Base-by-base conservation (phyloP, 2,329 filamentous ascomycete species). In the Cladophialophora bantiana region DNA sequence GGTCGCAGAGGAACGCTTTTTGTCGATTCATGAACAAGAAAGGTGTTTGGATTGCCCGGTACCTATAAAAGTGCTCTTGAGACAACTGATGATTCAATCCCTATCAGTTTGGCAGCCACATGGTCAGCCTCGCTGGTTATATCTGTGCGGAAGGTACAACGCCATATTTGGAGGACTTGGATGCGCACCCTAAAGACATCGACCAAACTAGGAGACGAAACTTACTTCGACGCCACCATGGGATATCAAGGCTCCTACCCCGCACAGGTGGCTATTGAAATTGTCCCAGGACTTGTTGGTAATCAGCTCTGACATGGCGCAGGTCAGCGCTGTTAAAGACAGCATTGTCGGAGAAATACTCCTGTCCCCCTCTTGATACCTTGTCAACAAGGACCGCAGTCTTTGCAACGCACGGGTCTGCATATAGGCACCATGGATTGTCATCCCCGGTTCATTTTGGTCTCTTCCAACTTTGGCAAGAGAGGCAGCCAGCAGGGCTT, bases 231-330 rank as follows among this genome's bases (percentile, higher is more conserved):
- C 42, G 6, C 65, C 64, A 7, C 64, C 53, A 35, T 68, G 60
- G 36, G 64, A 66, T 13, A 70, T 65, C 45, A 70, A 48, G 9
- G 66, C 66, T 4, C 68, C 68, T 2, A 69, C 66, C 3, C 68
- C 68, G 32, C 58, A 40, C 4, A 70, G 61, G 57, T 70, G 68
- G n/a, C 68, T 50, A 31, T 64, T 66, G 59, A 70, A 70, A 38
- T 66, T 70, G 55, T 55, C 62, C 68, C 68, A 70, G 1, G 65
- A 67, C 31, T 67, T 67, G 42, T 66, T 64, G 45, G 64, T 55
- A 12, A 68, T 60, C 52, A 70, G 50, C 50, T 70, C 68, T 2
- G 66, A 68, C 64, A 68, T 70, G 31, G 68, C 68, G 38, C 66
- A 68, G 5, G 60, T 68, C 10, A 70, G 56, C 2, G 66, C 62